Percentiles rank a stretch among this genome's conserved stretches.
These are phyloP conservation scores for Cordyceps pruinosa DNA, from an alignment of 2,329 filamentous ascomycete genomes.

Conservation along the genomic window DNA sequence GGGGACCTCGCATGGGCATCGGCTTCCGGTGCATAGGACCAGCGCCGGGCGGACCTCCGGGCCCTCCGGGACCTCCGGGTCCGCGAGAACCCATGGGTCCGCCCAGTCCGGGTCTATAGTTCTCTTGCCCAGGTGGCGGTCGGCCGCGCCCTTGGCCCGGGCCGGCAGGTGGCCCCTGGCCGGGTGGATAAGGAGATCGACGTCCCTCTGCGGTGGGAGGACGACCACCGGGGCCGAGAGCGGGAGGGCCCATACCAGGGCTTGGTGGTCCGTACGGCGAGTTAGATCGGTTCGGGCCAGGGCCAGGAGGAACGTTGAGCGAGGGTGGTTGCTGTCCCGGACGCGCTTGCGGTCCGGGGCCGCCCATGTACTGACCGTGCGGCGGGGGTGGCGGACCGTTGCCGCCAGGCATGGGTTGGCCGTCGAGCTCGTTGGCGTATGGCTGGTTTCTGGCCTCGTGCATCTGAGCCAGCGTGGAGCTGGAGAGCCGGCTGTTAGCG, in stretches of 20 bases:
- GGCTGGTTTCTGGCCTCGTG: constrained; percentile 40
- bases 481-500: constrained; percentile 78
- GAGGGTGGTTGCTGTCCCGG: constrained; percentile 34
- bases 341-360: constrained; percentile 31
- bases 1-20: constrained; percentile 12
- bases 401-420: constrained; percentile 1
- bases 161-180: background rate
- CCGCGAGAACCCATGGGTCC: constrained; percentile 19
- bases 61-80: constrained; percentile 12
- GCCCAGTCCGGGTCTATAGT: constrained; percentile 17
- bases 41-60: background rate
- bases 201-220: constrained; percentile 27
- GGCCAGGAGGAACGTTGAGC: constrained; percentile 30
- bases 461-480: constrained; percentile 72
- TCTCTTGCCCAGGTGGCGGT: constrained; percentile 14
- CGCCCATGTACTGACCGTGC: constrained; percentile 24
- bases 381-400: background rate
- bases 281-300: constrained; percentile 34
- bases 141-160: constrained; percentile 3
- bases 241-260: constrained; percentile 13
- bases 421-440: constrained; percentile 11
- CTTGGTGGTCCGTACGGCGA: constrained; percentile 26
- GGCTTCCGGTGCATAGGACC: constrained; percentile 5
- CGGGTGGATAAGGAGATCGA: constrained; percentile 23
- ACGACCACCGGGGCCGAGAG: constrained; percentile 24